Evolutionary conservation across 768 basidiomycete species (phyloP), one percentile per base, ranked within the genome.

Genomic region (Omphalotus guepiniiformis): DNA sequence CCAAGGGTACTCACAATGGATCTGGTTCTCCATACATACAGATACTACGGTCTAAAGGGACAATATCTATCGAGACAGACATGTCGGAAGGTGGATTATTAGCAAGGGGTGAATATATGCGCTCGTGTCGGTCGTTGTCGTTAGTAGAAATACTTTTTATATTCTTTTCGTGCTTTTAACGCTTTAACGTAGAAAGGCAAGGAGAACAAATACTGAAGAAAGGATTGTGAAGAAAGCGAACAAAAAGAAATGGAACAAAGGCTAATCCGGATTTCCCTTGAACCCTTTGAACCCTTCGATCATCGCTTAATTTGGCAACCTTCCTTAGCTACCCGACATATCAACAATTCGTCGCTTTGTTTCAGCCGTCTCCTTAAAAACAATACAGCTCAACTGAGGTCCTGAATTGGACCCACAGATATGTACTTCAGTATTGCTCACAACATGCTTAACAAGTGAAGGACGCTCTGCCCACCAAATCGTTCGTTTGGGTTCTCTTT

Each of bases 21-120:
- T 88, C 80, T 6, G 81, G 76, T 23, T 76, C 72, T 47, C 88
- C 90, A 58, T 80, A 81, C 77, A 92, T 80, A 57, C 54, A 92
- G 63, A 25, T 72, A 64, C 40, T 71, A 56, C 30, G 79, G 67
- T n/a, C n/a, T 46, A 73, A 69, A 0, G 88, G 84, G 25, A 78
- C 65, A 51, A 92, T 83, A 43, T 76, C 67, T 48, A 92, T 60
- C 40, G 78, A 71, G 56, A 90, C 67, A 32, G 85, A 73, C 88
- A 90, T 91, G 55, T 52, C 51, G 56, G 58, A 8, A 39, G 53
- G 47, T 30, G 13, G 28, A 15, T 30, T 32, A 34, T 27, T 18
- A 21, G 34, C 6, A 12, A 34, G 19, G n/a, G 15, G 11, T 6
- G 15, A n/a, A n/a, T n/a, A n/a, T n/a, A 15, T 21, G n/a, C n/a